These are phyloP conservation scores for Fusarium pseudocircinatum DNA, from an alignment of 2,329 filamentous ascomycete genomes.

Conservation along the genomic window DNA sequence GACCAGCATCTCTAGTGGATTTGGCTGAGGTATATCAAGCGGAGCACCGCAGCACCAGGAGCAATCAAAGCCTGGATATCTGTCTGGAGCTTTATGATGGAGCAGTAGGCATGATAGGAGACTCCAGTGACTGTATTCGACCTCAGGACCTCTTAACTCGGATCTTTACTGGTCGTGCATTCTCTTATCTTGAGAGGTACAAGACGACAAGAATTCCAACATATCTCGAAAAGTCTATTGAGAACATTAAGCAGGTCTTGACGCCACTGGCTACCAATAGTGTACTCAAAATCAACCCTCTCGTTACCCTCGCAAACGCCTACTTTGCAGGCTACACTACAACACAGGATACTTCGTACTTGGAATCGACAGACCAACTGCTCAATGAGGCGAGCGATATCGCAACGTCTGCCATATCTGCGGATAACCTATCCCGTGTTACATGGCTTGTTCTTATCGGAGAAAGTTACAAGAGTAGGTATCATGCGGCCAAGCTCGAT, in stretches of 20 bases:
- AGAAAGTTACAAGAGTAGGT: not conserved
- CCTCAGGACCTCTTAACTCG: not conserved
- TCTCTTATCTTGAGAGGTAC: not conserved
- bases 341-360: not conserved
- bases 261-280: not conserved
- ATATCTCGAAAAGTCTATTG: not conserved
- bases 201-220: not conserved
- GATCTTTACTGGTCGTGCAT: not conserved
- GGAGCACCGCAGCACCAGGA: not conserved
- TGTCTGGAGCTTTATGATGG: not conserved
- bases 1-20: not conserved
- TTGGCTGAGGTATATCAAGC: not conserved
- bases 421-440: not conserved
- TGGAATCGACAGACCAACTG: not conserved
- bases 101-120: not conserved
- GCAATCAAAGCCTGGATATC: not conserved
- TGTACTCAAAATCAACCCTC: not conserved
- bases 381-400: not conserved
- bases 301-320: not conserved
- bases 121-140: not conserved
- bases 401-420: not conserved
- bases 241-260: not conserved
- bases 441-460: not conserved
- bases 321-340: not conserved
- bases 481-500: not conserved